Evolutionary conservation across 2,329 filamentous ascomycete species (phyloP).

Genomic region (Simplicillium sp.): DNA sequence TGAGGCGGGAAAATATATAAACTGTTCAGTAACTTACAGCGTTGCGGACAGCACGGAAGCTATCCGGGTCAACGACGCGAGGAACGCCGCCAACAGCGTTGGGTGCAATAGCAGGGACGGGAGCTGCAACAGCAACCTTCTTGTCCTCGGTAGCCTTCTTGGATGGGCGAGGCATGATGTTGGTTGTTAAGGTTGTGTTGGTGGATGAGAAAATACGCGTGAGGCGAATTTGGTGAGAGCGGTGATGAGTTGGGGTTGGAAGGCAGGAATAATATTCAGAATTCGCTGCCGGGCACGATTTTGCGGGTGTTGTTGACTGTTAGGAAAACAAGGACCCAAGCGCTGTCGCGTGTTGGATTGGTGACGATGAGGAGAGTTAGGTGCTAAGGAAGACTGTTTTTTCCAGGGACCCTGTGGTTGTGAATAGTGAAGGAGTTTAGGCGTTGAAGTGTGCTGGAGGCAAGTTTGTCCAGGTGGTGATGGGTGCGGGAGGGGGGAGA

Average conservation of each 20-base stretch:
- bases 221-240: constrained; percentile 7
- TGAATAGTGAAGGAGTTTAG: no score
- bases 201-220: not conserved
- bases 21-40: constrained; percentile 51
- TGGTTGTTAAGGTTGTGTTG: constrained; percentile 11
- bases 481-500: constrained; percentile 14
- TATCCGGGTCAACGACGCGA: constrained; percentile 55
- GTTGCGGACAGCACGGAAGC: constrained; percentile 73
- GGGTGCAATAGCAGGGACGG: constrained; percentile 21
- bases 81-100: constrained; percentile 13
- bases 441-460: not conserved
- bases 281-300: no score
- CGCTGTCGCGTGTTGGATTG: no score
- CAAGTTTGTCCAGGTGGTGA: constrained; percentile 1
- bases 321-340: no score
- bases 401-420: no score
- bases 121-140: constrained; percentile 25
- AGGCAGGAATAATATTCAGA: not conserved
- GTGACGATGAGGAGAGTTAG: no score
- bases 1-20: constrained; percentile 8
- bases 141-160: constrained; percentile 31
- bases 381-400: no score
- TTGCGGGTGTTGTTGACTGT: no score
- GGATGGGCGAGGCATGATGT: constrained; percentile 34
- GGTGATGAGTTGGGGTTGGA: constrained; percentile 4